Evolutionary conservation across 2,329 filamentous ascomycete species (phyloP), one percentile per base, ranked within the genome.

Genomic region (Bipolaris cookei): DNA sequence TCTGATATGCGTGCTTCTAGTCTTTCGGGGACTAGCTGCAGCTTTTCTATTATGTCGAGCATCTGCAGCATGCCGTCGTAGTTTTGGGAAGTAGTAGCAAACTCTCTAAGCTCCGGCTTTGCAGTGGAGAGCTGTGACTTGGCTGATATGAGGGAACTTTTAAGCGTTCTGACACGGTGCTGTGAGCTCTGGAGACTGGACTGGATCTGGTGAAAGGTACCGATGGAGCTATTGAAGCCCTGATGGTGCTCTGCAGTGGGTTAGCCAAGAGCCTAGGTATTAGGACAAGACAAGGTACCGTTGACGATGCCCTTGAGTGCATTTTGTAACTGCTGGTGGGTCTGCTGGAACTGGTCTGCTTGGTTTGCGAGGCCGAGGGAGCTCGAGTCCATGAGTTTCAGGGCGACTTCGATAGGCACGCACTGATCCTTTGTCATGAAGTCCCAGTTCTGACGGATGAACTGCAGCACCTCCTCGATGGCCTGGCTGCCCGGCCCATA

Each of bases 171-270:
- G 51, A 99, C 91, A 58, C 92, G 88, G 69, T 88, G 88, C 77
- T 99, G 95, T 14, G 92, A 97, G 48, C 86, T 83, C 69, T 94
- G 90, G 64, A 99, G 95, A 77, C 92, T 97, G 50, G 88, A 87
- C 76, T 99, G 95, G 60, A 99, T 99, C 78, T 96, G 97, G 81
- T 99, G 96, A 73, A 98, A 99, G 18, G 94, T 98, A 76, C 94
- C 95, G 62, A 99, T 98, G 48, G 94, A 97, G 77, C 92, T 97
- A 79, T 98, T 99, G 84, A 99, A 99, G 44, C 95, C 96, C 77
- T 99, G 95, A 73, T 99, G 94, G 73, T 99, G 94, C 79, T 99
- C 94, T 83, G 56, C 20, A 13, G 3, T 14, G 5, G 28, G 10
- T 23, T 50, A 50, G 38, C 56, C 61, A 37, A 14, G 6, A 3